Conservation (phyloP, 164 flowering plant genomes). For the Nelumbo lutea region DNA sequence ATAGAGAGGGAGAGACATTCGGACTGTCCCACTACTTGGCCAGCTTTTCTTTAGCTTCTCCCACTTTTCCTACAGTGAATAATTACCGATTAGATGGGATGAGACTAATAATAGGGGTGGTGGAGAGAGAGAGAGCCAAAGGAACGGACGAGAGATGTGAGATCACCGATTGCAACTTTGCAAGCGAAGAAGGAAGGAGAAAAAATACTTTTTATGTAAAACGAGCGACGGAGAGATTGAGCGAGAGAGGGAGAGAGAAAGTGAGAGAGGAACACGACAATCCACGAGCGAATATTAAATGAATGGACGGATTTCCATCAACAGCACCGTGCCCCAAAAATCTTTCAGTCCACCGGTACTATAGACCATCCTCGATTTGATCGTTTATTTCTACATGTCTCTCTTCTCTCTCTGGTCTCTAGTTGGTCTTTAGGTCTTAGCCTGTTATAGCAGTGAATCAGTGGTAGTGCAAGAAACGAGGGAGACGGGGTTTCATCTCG, state of each 20-base stretch:
- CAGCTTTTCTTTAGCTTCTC: slow-evolving; percentile 26
- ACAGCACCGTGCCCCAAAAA: slow-evolving; percentile 22
- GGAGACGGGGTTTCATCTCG: slow-evolving; percentile 55
- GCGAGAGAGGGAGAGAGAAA: slow-evolving; percentile 3
- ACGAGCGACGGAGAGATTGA: no score
- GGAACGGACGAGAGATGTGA: background rate
- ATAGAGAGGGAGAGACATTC: slow-evolving; percentile 35
- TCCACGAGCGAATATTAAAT: slow-evolving; percentile 26
- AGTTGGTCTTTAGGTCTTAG: background rate
- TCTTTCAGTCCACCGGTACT: slow-evolving; percentile 1
- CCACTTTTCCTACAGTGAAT: slow-evolving; percentile 16
- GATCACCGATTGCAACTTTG: no score
- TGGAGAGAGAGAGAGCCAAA: background rate
- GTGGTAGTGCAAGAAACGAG: slow-evolving; percentile 62
- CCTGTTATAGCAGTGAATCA: slow-evolving; percentile 48
- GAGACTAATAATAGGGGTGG: slow-evolving; percentile 18
- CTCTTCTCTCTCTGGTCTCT: slow-evolving; percentile 9
- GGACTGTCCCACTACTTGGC: slow-evolving; percentile 39
- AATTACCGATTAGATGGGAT: slow-evolving; percentile 30
- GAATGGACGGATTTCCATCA: slow-evolving; percentile 29
- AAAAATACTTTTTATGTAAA: no score
- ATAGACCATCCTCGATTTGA: background rate
- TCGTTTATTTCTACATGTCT: slow-evolving; percentile 24
- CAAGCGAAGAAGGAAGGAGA: no score
- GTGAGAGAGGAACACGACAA: slow-evolving; percentile 14